Percentiles rank a stretch among this genome's conserved stretches.
Evolutionary conservation across 345 rosid genomes (phyloP).

Genomic region (Bruguiera gymnorhiza): DNA sequence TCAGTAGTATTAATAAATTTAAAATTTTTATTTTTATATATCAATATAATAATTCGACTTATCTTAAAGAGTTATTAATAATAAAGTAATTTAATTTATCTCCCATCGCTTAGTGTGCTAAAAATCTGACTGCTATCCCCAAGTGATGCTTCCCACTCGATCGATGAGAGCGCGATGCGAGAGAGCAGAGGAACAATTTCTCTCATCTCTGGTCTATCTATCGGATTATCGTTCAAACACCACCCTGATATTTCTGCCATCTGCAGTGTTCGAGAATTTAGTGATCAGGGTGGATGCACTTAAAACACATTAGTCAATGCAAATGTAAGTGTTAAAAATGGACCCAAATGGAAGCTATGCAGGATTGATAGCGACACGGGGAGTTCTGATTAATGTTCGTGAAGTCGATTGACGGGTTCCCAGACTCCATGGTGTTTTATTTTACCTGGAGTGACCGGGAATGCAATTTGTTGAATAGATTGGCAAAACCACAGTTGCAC

Average conservation of each 20-base stretch:
- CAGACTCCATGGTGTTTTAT: neutral
- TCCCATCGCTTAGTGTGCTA: conserved; percentile 3
- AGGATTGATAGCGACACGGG: too few relatives aligned
- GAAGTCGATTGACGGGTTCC: too few relatives aligned
- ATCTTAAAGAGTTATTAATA: too few relatives aligned
- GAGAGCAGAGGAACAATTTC: conserved; percentile 32
- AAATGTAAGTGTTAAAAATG: too few relatives aligned
- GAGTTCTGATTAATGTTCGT: too few relatives aligned
- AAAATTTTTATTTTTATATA: too few relatives aligned
- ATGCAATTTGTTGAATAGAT: neutral
- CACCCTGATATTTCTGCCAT: conserved; percentile 31
- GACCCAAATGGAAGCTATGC: too few relatives aligned
- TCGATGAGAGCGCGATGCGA: conserved; percentile 21
- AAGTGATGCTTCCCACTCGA: conserved; percentile 29
- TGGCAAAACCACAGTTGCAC: neutral
- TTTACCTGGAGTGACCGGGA: neutral
- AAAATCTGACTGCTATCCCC: conserved; percentile 20
- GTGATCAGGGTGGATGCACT: neutral
- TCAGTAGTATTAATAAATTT: too few relatives aligned
- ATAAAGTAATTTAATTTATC: neutral
- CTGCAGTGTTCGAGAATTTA: conserved; percentile 6
- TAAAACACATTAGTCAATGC: neutral
- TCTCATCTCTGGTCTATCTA: conserved; percentile 34
- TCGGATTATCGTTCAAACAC: conserved; percentile 28
- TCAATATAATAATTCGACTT: too few relatives aligned